Conservation (phyloP, 2,329 filamentous ascomycete species). For the Metarhizium humberi region DNA sequence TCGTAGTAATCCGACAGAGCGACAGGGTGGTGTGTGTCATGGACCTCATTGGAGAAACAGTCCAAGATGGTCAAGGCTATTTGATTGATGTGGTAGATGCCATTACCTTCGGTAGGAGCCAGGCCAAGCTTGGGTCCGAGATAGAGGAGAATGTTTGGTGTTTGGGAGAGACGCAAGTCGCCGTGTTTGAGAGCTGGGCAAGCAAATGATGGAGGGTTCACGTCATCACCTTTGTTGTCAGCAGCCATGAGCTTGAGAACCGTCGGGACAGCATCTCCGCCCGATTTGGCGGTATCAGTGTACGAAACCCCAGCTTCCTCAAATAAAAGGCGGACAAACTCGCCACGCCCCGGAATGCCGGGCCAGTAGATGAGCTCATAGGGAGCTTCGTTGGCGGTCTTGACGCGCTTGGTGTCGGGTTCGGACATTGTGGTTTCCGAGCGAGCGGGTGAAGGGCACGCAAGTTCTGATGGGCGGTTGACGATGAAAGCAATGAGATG, state of each 20-base stretch:
- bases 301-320: conserved; percentile 60
- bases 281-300: conserved; percentile 39
- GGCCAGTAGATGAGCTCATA: conserved; percentile 68
- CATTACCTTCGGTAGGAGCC: conserved; percentile 30
- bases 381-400: conserved; percentile 31
- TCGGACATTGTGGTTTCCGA: conserved; percentile 10
- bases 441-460: too few relatives aligned
- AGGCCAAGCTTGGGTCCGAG: conserved; percentile 53
- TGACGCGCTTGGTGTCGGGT: conserved; percentile 18
- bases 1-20: conserved; percentile 54
- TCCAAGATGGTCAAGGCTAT: conserved; percentile 64
- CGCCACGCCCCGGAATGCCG: conserved; percentile 61
- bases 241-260: conserved; percentile 39
- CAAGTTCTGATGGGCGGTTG: too few relatives aligned
- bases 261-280: conserved; percentile 37
- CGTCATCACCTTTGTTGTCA: conserved; percentile 35
- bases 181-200: conserved; percentile 59
- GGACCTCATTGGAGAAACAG: conserved; percentile 58
- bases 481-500: too few relatives aligned
- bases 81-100: conserved; percentile 49
- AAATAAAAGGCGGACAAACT: conserved; percentile 62
- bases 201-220: conserved; percentile 57
- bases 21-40: conserved; percentile 70
- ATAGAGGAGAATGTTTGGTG: conserved; percentile 64
- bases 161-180: conserved; percentile 56